Base-by-base conservation (phyloP, 73 alveolate species). In the Tetrahymena thermophila region DNA sequence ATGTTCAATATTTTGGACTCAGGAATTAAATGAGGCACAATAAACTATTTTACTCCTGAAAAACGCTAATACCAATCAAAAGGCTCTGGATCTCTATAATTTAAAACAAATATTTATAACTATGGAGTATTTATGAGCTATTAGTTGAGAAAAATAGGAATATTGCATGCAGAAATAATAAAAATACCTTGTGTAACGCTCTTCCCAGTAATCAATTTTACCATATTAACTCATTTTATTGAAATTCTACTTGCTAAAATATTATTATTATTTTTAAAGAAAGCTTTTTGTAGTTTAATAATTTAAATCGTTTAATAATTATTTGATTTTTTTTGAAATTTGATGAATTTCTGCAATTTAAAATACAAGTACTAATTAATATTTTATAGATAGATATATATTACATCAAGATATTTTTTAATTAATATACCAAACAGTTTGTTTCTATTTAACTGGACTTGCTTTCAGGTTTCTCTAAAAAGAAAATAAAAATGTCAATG, bases 131-230 rank as follows among this genome's bases (percentile, higher is more conserved):
- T 1, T 6, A 10, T 16, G 15, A 4, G 10, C 31, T 71, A 71
- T 71, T 50, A 2, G 3, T 2, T 10, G 31, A 50, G 15, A 50
- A 15, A 50, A 50, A 15, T 15, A 3, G 5, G 10, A 50, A 19
- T 50, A 19, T 19, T 19, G 7, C 1, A 50, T 50, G 83, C 31
- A 50, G 3, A 21, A 14, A 58, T 6, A 8, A 16, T 85, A 38
- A n/a, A n/a, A n/a, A 43, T 97, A 98, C 99, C 98, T 97, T 94
- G 99, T 98, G 97, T 98, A 98, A 95, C 99, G 95, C 97, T 98
- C 99, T 94, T 98, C 99, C 99, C 99, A 98, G 95, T 98, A 98
- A 94, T 98, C 99, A 43, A 98, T 98, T 96, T 98, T 98, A 85
- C 99, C 99, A 97, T 98, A 98, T 96, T 98, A 98, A 40, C 99